Conservation (phyloP, 106 monocot genomes). For the Dendrobium chrysotoxum region DNA sequence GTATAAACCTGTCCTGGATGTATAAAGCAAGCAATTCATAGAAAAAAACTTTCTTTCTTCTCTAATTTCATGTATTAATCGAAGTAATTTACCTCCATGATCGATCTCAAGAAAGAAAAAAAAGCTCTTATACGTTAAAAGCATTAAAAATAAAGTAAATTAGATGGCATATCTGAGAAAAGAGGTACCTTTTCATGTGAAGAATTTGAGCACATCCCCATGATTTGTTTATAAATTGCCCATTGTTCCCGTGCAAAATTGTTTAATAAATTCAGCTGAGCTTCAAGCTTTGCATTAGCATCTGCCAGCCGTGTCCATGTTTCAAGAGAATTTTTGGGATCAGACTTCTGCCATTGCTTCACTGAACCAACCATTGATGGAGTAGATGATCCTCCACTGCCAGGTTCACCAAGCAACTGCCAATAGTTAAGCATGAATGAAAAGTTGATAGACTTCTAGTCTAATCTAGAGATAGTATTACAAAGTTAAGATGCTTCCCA, state of each 20-base stretch:
- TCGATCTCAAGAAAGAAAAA: neutral
- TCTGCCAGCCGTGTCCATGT: constrained; percentile 52
- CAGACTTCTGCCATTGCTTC: constrained; percentile 78
- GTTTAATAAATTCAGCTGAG: constrained; percentile 52
- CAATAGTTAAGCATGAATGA: constrained; percentile 8
- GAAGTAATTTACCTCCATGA: neutral
- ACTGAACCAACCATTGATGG: constrained; percentile 97
- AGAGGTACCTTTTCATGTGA: constrained; percentile 47
- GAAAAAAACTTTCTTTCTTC: neutral
- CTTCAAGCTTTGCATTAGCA: constrained; percentile 75
- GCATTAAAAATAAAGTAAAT: neutral
- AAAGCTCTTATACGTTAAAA: neutral
- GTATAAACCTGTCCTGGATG: neutral
- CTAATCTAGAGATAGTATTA: neutral
- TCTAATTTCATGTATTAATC: neutral
- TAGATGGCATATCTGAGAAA: neutral
- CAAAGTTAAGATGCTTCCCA: neutral
- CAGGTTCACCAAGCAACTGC: constrained; percentile 91
- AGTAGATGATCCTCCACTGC: constrained; percentile 92
- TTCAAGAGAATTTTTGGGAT: constrained; percentile 61
- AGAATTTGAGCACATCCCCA: constrained; percentile 47
- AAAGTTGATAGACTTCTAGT: neutral
- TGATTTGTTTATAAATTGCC: constrained; percentile 47
- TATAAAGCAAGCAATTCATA: neutral
- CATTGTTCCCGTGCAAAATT: constrained; percentile 48